Base-by-base conservation (phyloP, 2,329 filamentous ascomycete genomes). In the Aspergillus sp. region DNA sequence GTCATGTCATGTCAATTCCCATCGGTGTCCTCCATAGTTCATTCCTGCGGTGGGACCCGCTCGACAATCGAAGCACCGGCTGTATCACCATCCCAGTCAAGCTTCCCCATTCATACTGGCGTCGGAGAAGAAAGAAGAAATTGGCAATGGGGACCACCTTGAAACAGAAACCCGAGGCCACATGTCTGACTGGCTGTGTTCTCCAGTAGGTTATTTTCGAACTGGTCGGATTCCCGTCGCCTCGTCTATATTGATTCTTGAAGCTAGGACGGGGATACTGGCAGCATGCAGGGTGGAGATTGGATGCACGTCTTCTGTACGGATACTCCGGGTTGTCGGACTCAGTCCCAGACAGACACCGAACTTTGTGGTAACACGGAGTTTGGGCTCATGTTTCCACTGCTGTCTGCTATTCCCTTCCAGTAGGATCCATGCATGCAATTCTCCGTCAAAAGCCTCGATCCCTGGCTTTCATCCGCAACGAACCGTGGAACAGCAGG, bases 131-230 rank as follows among this genome's bases (percentile, higher is more conserved):
- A 42, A 18, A 42, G 26, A 29, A 9, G 26, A 9, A 29, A 29
- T 29, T 29, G 26, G 26, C 26, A 29, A 29, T 29, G 26, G 26
- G 26, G 26, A 9, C 26, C 6, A 29, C 2, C 26, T 9, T 29
- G 26, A 29, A 29, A 29, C 26, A 29, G 26, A 36, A 12, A 12
- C 32, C 32, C 32, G 36, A 32, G 39, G 29, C 20, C 32, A 24
- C 18, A 42, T 58, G 45, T 47, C 45, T 47, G 45, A 47, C 29
- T 16, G 45, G 20, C 16, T 14, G 26, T 6, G 4, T 49, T 58
- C 39, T 54, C 50, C 51, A 53, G 51, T 58, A 53, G 50, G 45
- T 54, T 54, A 58, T 54, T 49, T 47, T 54, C 14, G 26, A 10
- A 11, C 50, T 12, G 22, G 18, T 47, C 12, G n/a, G 16, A 4